Base-by-base conservation (phyloP, 2,329 filamentous ascomycete species). In the Trichoderma asperellum region DNA sequence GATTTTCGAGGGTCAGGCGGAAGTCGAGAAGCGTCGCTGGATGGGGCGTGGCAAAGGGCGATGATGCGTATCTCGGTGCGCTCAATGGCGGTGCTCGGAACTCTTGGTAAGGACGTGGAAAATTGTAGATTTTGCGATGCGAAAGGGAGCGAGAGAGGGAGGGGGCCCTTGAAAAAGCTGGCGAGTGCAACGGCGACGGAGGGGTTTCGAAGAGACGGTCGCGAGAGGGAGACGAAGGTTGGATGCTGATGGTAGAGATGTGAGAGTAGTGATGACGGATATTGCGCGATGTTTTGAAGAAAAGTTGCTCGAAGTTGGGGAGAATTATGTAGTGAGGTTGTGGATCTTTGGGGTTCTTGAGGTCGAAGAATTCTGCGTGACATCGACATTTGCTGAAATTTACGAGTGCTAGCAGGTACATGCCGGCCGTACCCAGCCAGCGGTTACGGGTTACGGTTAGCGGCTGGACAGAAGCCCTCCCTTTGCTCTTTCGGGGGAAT, bases 1-100 rank as follows among this genome's bases (percentile, higher is more conserved):
- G 52, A 27, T 56, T 68, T 71, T 70, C 71, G 72, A 73, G 67
- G 70, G 71, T 70, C 72, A 52, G 59, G 60, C 37, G 68, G 58
- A 57, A 58, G 64, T 40, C 27, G 68, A 27, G 65, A 27, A 18
- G 57, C 40, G 29, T 49, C 35, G 58, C 62, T 29, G 37, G 29
- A 66, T 53, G 21, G 53, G 59, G 53, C 47, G 56, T 24, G 52
- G 35, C 14, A 52, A 35, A 60, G 12, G 57, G 29, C 43, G 59
- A 58, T 62, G 49, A 18, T 53, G 1, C 58, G 40, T 40, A 53
- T 61, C 18, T 60, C 8, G 66, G 43, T 34, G 69, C 69, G 66
- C 59, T 43, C 27, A n/a, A 29, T 21, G 29, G 55, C 32, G 59
- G 64, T 29, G 63, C n/a, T 72, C 35, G 34, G 37, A 47, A 29